These are phyloP conservation scores for Artemisia princeps DNA, from an alignment of 140 eudicot genomes.

Conservation along the genomic window DNA sequence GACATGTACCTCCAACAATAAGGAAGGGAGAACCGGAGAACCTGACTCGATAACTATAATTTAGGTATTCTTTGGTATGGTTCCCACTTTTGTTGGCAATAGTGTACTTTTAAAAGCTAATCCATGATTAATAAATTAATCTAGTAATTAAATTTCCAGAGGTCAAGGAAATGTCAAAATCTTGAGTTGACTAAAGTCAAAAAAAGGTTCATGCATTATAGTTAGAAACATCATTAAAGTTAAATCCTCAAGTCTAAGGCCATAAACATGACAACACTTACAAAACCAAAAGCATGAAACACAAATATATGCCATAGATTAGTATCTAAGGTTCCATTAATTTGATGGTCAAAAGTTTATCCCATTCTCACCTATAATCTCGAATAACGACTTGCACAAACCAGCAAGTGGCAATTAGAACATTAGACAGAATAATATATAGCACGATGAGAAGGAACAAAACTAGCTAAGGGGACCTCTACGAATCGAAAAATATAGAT, in stretches of 20 bases:
- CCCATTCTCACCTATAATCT: neutral
- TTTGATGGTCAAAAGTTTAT: slow-evolving; percentile 11
- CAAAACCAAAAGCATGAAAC: slow-evolving; percentile 17
- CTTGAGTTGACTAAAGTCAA: slow-evolving; percentile 24
- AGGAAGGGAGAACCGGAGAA: no score
- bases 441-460: slow-evolving; percentile 20
- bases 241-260: slow-evolving; percentile 7
- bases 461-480: slow-evolving; percentile 14
- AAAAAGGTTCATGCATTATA: slow-evolving; percentile 25
- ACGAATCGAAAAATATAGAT: slow-evolving; percentile 5
- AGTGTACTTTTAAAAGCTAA: slow-evolving; percentile 26
- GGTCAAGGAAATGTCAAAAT: slow-evolving; percentile 32
- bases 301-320: slow-evolving; percentile 16
- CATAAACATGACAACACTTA: slow-evolving; percentile 10
- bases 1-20: no score
- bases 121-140: slow-evolving; percentile 24
- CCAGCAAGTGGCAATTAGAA: neutral
- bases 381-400: neutral
- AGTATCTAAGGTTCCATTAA: neutral
- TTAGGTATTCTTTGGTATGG: no score
- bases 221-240: slow-evolving; percentile 22
- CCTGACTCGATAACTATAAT: no score
- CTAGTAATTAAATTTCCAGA: neutral
- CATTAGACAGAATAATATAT: neutral
- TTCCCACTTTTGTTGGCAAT: slow-evolving; percentile 14